A percentile compares a stretch with the other conserved stretches of the same genome.
These are phyloP conservation scores for Penicillium robsamsonii DNA, from an alignment of 495 filamentous ascomycete genomes.

Conservation along the genomic window DNA sequence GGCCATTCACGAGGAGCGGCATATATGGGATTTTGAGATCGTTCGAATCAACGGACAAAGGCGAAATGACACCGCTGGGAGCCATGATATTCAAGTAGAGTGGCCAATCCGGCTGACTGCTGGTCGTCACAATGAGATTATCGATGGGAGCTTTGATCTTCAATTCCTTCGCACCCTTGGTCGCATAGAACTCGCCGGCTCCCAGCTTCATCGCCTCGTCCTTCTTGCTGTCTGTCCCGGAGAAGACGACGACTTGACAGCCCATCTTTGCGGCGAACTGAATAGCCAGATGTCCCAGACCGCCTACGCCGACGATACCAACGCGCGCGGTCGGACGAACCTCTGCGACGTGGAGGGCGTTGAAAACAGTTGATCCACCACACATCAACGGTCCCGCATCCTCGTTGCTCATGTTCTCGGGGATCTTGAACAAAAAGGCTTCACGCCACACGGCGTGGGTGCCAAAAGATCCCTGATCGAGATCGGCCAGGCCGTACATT, in stretches of 20 bases:
- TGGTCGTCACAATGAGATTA: conserved; percentile 50
- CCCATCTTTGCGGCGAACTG: conserved; percentile 63
- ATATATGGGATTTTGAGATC: conserved; percentile 56
- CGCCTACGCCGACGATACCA: conserved; percentile 61
- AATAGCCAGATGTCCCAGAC: conserved; percentile 63
- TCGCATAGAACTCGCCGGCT: conserved; percentile 48
- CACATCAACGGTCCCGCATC: conserved; percentile 55
- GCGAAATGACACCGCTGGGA: conserved; percentile 48
- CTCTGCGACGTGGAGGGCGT: conserved; percentile 43
- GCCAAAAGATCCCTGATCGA: conserved; percentile 58
- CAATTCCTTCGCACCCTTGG: conserved; percentile 39
- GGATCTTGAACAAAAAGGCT: conserved; percentile 53
- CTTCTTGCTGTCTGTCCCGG: conserved; percentile 54
- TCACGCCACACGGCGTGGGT: conserved; percentile 55
- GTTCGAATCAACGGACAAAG: conserved; percentile 47
- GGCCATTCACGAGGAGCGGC: conserved; percentile 44
- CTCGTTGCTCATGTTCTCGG: conserved; percentile 46
- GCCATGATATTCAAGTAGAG: conserved; percentile 42
- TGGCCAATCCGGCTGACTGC: conserved; percentile 41
- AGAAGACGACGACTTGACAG: conserved; percentile 61
- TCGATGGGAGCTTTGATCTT: conserved; percentile 36
- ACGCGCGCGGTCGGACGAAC: conserved; percentile 51
- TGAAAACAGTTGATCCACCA: conserved; percentile 45
- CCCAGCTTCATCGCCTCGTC: conserved; percentile 55
- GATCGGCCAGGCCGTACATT: conserved; percentile 48